Evolutionary conservation across 352 stramenopile genomes (phyloP).

Genomic region (Phytophthora palmivora): DNA sequence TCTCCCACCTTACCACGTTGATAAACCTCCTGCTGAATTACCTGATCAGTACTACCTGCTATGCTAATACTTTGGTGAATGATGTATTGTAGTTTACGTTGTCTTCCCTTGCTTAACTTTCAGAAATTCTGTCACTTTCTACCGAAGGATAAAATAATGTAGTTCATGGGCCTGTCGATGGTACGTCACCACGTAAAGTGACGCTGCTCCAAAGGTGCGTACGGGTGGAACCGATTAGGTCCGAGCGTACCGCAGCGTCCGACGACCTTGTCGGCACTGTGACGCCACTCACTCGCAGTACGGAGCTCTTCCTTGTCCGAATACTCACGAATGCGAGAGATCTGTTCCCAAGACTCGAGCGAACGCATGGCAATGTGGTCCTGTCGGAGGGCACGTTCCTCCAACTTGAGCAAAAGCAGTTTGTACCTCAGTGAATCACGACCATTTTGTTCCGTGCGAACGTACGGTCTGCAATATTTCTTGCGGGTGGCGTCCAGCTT

Average conservation of each 20-base stretch:
- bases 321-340: conserved; percentile 49
- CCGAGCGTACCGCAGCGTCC: conserved; percentile 23
- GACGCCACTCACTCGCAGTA: conserved; percentile 41
- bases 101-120: too few relatives aligned
- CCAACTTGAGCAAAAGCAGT: conserved; percentile 25
- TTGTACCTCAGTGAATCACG: conserved; percentile 12
- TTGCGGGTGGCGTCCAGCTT: conserved; percentile 28
- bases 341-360: conserved; percentile 28
- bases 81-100: too few relatives aligned
- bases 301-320: conserved; percentile 43
- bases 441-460: conserved; percentile 1
- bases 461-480: conserved; percentile 25
- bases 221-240: conserved; percentile 35
- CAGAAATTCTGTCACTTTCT: too few relatives aligned
- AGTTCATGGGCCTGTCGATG: too few relatives aligned
- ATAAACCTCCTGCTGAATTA: too few relatives aligned
- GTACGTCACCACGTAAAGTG: conserved; percentile 44
- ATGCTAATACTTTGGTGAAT: too few relatives aligned
- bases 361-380: conserved; percentile 37
- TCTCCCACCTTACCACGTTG: too few relatives aligned
- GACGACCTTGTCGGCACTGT: conserved; percentile 46
- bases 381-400: conserved; percentile 35
- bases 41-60: too few relatives aligned
- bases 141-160: background rate
- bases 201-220: conserved; percentile 27